phyloP scores from a whole-genome alignment of 2,329 filamentous ascomycete species.

The Aquanectria penicillioides region DNA sequence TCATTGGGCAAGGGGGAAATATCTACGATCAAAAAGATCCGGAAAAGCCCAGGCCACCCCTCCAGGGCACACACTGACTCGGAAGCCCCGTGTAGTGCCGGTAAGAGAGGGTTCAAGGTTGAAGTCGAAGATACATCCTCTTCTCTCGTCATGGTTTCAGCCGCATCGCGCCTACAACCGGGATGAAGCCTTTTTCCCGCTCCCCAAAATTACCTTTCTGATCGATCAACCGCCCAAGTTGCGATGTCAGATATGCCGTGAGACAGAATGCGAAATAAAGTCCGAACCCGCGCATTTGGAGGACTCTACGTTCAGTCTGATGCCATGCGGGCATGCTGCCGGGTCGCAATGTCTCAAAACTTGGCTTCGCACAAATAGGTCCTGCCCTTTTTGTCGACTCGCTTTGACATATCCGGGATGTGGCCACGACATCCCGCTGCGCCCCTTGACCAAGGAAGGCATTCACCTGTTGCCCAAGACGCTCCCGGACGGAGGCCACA shows the following conservation, averaged over 20 bases:
- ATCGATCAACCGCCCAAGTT: slow-evolving; percentile 37
- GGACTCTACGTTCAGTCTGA: slow-evolving; percentile 39
- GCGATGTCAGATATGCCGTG: slow-evolving; percentile 41
- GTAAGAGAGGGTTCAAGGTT: slow-evolving; percentile 8
- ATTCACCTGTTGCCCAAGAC: slow-evolving; percentile 48
- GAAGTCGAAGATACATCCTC: slow-evolving; percentile 18
- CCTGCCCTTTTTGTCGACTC: slow-evolving; percentile 49
- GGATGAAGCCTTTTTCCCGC: slow-evolving; percentile 39
- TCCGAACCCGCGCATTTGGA: slow-evolving; percentile 20
- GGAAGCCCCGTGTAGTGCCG: not conserved
- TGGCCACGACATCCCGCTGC: slow-evolving; percentile 40
- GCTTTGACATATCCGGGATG: slow-evolving; percentile 42
- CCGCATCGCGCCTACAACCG: slow-evolving; percentile 30
- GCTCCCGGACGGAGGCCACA: slow-evolving; percentile 43
- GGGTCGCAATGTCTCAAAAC: slow-evolving; percentile 42
- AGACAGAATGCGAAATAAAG: slow-evolving; percentile 30
- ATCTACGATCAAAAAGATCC: too few species aligned
- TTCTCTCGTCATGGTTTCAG: slow-evolving; percentile 30
- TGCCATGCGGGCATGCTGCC: slow-evolving; percentile 50
- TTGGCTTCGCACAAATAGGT: slow-evolving; percentile 38
- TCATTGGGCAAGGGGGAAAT: too few species aligned
- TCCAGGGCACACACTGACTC: not conserved
- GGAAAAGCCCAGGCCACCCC: too few species aligned
- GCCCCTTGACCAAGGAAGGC: slow-evolving; percentile 41
- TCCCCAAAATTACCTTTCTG: slow-evolving; percentile 42